Evolutionary conservation across 768 basidiomycete species (phyloP).

Genomic region (Podaxis sp.): DNA sequence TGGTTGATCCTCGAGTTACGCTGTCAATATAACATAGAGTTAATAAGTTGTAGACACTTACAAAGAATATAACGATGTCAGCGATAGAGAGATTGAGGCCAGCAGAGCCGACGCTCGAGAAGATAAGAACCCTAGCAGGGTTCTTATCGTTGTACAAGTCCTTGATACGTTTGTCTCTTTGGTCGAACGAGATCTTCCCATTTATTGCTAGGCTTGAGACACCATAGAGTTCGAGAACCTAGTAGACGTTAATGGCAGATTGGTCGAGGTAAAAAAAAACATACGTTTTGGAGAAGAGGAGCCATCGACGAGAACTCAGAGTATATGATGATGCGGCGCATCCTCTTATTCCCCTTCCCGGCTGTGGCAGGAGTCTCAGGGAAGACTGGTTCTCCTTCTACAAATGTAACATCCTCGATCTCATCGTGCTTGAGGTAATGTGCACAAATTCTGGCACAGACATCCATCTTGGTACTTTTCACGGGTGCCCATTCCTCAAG

Average conservation of each 20-base stretch:
- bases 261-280: neutral
- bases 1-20: neutral
- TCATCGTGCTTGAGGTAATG: neutral
- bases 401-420: neutral
- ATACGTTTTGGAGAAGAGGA: neutral
- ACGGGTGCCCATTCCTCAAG: conserved; percentile 16
- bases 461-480: conserved; percentile 7
- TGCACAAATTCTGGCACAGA: neutral
- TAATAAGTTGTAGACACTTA: neutral
- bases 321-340: neutral
- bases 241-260: neutral
- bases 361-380: neutral
- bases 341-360: neutral
- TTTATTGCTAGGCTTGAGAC: neutral
- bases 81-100: neutral
- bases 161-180: neutral
- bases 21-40: neutral
- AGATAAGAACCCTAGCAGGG: neutral
- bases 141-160: neutral
- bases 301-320: neutral
- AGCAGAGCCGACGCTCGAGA: neutral
- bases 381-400: neutral
- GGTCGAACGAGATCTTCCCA: neutral
- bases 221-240: neutral
- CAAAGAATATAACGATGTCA: neutral